Evolutionary conservation across 2,329 filamentous ascomycete species (phyloP), one percentile per base, ranked within the genome.

Genomic region (Bretziella fagacearum): DNA sequence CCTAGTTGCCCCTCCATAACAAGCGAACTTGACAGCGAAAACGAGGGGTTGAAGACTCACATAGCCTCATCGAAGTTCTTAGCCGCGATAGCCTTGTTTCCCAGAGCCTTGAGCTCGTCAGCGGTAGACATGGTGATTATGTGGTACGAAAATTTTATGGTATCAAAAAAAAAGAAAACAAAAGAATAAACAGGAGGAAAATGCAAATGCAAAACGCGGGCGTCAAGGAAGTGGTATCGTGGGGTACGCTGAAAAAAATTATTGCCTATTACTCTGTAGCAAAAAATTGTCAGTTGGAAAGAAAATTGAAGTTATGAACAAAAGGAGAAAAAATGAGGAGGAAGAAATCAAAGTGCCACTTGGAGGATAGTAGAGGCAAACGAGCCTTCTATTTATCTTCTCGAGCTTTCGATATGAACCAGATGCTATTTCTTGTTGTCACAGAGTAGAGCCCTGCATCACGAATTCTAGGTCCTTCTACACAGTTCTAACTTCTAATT

Each of bases 71-170:
- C 74, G 63, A 94, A 98, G 66, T 96, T 86, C 74, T 96, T 96
- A 53, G 84, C 86, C 55, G 85, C 81, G 65, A 98, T 98, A 65
- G 93, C 87, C 72, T 93, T 93, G 73, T 98, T 98, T 70, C 89
- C 91, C 62, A 91, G 81, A 59, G 87, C 85, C 73, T 98, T 98
- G 59, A 98, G 77, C 75, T 89, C 74, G 63, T 80, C 77, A 56
- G 74, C 75, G 52, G 71, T 72, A 57, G 73, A 64, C 73, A 77
- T 77, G 46, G 48, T 44, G 41, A 45, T 42, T 20, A 35, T 37
- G 15, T 27, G 29, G 35, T n/a, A 37, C 8, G 22, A 37, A 46
- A 39, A 36, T 23, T 22, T 6, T 13, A 23, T 18, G 26, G 35
- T 37, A 39, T 22, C 22, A 42, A 11, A 25, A 23, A 33, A 37